These are phyloP conservation scores for Candida nitratophila DNA, from an alignment of 805 yeast genomes.

Conservation along the genomic window DNA sequence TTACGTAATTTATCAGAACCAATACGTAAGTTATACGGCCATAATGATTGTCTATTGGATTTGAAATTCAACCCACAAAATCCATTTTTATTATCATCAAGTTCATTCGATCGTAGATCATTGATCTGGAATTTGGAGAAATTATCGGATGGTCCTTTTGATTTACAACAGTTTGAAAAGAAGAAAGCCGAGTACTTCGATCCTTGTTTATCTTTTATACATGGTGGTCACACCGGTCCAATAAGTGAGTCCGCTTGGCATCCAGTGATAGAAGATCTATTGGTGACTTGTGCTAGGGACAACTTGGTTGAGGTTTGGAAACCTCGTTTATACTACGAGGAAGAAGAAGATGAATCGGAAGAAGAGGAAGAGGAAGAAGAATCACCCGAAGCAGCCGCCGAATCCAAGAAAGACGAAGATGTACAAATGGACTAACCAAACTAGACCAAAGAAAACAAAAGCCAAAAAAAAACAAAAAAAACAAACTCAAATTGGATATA, in stretches of 20 bases:
- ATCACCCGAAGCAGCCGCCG: background rate
- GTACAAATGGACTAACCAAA: slow-evolving; percentile 2
- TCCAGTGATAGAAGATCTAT: slow-evolving; percentile 48
- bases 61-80: slow-evolving; percentile 38
- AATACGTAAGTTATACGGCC: slow-evolving; percentile 62
- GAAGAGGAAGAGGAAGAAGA: slow-evolving; percentile 17
- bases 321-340: slow-evolving; percentile 39
- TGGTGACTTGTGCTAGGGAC: slow-evolving; percentile 71
- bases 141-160: slow-evolving; percentile 49
- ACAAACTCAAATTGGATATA: too few species aligned
- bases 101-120: slow-evolving; percentile 61
- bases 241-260: slow-evolving; percentile 65
- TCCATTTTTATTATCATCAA: slow-evolving; percentile 46
- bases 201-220: slow-evolving; percentile 71
- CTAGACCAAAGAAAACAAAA: too few species aligned
- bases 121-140: slow-evolving; percentile 67
- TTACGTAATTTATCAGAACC: slow-evolving; percentile 54
- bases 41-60: slow-evolving; percentile 47
- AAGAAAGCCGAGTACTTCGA: slow-evolving; percentile 53
- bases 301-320: slow-evolving; percentile 71
- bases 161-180: slow-evolving; percentile 44
- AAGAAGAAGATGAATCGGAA: slow-evolving; percentile 32
- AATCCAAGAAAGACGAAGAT: slow-evolving; percentile 3
- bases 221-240: slow-evolving; percentile 79
- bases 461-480: too few species aligned